These are phyloP conservation scores for Candida krabiensis DNA, from an alignment of 805 yeast genomes.

Conservation along the genomic window DNA sequence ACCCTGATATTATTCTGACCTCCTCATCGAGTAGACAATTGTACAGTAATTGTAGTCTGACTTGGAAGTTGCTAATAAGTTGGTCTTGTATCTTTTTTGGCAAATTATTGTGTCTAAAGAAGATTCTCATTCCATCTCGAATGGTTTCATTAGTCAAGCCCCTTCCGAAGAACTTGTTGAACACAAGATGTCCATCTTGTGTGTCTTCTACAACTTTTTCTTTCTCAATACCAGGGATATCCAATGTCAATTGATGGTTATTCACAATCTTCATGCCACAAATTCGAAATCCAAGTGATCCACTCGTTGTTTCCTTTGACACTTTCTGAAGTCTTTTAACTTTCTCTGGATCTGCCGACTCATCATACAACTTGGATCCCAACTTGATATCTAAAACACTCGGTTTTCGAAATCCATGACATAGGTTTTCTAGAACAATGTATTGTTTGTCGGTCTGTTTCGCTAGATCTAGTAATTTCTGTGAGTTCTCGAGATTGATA, in stretches of 20 bases:
- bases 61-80: constrained; percentile 46
- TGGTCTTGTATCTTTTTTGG: constrained; percentile 32
- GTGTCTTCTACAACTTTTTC: constrained; percentile 6
- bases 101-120: constrained; percentile 41
- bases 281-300: constrained; percentile 69
- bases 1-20: constrained; percentile 66
- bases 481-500: constrained; percentile 9
- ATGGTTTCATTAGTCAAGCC: constrained; percentile 45
- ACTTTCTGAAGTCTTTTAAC: constrained; percentile 60
- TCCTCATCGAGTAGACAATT: constrained; percentile 64
- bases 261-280: constrained; percentile 77
- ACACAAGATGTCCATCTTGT: constrained; percentile 45
- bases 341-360: constrained; percentile 57
- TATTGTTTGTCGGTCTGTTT: constrained; percentile 31
- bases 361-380: constrained; percentile 73
- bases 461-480: constrained; percentile 2
- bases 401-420: constrained; percentile 63
- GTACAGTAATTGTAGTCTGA: constrained; percentile 65
- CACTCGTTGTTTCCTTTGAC: constrained; percentile 74
- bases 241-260: constrained; percentile 6
- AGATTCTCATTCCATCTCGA: constrained; percentile 42
- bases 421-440: constrained; percentile 70
- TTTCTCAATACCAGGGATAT: constrained; percentile 19
- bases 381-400: constrained; percentile 81
- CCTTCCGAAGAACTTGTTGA: constrained; percentile 75